Base-by-base conservation (phyloP, 495 filamentous ascomycete species). In the Aspergillus nidulans region DNA sequence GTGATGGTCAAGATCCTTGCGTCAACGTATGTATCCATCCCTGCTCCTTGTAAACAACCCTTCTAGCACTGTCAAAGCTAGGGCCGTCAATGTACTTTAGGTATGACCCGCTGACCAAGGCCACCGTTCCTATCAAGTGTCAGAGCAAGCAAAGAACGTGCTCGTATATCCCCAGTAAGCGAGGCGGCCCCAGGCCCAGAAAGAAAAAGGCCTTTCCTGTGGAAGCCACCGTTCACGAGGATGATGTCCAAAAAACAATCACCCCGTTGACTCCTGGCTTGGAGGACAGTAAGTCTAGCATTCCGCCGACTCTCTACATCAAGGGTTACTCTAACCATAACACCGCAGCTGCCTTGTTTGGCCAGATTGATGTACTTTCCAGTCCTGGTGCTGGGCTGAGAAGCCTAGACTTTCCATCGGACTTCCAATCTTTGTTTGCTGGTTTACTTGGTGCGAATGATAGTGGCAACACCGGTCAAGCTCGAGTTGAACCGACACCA, bases 1-100 rank as follows among this genome's bases (percentile, higher is more conserved):
- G 81, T 64, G 79, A 81, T 63, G 80, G 80, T 38, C 75, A 81
- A 54, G 72, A 75, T 57, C 76, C 78, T 24, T 84, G 80, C 61
- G 68, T 73, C 21, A 84, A 79, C 67, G 81, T 84, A 75, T 52
- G 77, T 73, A 30, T 26, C 42, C 15, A 36, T 49, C 32, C 28
- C 43, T 45, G 4, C 18, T 41, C 48, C 8, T 49, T 24, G 23
- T 13, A 38, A 10, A 20, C 39, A n/a, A 43, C 41, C 30, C 28
- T 12, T 16, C 19, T 16, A 40, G 23, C 47, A 28, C 13, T n/a
- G n/a, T n/a, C n/a, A n/a, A n/a, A n/a, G n/a, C n/a, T n/a, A n/a
- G n/a, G n/a, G n/a, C n/a, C n/a, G n/a, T 13, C 30, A 16, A 21
- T 25, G 40, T 40, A 42, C 30, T 20, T 43, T 48, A 40, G n/a